These are phyloP conservation scores for Colletotrichum camelliae DNA, from an alignment of 2,329 filamentous ascomycete species.

Conservation along the genomic window DNA sequence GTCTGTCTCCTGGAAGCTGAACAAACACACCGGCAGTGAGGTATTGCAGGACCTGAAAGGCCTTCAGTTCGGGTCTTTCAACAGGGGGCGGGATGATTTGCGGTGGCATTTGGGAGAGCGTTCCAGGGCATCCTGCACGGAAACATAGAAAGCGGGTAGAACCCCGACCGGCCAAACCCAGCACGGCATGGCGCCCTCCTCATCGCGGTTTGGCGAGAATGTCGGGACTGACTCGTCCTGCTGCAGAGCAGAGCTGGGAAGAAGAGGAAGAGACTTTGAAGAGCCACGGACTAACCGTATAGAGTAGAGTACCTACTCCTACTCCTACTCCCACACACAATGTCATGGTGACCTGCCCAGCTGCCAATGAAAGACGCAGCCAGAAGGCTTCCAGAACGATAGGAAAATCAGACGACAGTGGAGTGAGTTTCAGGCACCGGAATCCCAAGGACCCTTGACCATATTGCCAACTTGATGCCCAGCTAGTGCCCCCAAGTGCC, in stretches of 20 bases:
- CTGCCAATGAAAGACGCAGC: neutral
- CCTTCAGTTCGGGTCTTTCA: neutral
- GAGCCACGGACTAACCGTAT: neutral
- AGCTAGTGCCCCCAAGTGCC: neutral
- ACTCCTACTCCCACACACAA: neutral
- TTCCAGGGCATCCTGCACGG: neutral
- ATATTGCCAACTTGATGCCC: neutral
- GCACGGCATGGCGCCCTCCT: neutral
- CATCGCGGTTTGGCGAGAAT: neutral
- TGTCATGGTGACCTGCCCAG: neutral
- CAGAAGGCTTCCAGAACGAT: neutral
- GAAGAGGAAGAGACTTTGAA: neutral
- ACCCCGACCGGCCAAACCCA: conserved; percentile 3
- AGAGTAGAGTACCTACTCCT: neutral
- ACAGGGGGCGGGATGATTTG: conserved; percentile 1
- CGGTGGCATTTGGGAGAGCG: neutral
- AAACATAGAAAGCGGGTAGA: conserved; percentile 17
- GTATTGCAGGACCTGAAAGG: neutral
- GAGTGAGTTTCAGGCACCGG: conserved; percentile 2
- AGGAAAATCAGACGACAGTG: conserved; percentile 4
- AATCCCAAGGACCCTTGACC: neutral
- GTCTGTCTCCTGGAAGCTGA: neutral
- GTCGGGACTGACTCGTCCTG: conserved; percentile 4
- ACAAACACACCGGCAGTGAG: neutral
- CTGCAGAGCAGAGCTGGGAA: neutral